phyloP scores from a whole-genome alignment of 331 rosid genomes.

The Acacia pycnantha region DNA sequence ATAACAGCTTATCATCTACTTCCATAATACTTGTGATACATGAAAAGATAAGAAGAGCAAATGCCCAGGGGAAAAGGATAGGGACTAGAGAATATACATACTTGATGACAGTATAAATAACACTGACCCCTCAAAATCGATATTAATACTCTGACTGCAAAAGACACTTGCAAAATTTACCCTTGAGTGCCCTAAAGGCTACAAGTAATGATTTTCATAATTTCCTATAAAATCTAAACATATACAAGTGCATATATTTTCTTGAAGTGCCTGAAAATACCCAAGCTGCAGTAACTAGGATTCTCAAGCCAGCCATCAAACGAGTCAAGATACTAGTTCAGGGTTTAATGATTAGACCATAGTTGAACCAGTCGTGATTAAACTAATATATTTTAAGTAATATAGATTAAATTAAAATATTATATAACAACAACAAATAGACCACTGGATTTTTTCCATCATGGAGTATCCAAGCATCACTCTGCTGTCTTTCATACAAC shows the following conservation, averaged over 20 bases:
- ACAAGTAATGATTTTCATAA: not conserved
- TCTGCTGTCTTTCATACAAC: not conserved
- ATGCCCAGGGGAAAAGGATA: not conserved
- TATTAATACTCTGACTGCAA: not conserved
- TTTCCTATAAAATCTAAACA: not conserved
- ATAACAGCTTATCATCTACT: not conserved
- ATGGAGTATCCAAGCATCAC: conserved; percentile 1
- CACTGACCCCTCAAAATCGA: not conserved
- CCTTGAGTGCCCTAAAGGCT: not conserved
- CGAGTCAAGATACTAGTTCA: not conserved
- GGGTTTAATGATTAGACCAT: not conserved
- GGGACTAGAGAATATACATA: not conserved
- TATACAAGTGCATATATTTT: not conserved
- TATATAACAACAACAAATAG: not conserved
- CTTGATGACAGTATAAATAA: not conserved
- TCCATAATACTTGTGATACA: not conserved
- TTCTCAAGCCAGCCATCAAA: not conserved
- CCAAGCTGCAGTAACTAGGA: not conserved
- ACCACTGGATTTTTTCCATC: not conserved
- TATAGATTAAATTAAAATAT: not conserved
- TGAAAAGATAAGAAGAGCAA: not conserved
- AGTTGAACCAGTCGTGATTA: not conserved
- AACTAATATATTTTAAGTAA: not conserved
- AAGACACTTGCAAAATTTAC: not conserved
- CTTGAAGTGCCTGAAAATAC: not conserved